These are phyloP conservation scores for Heterobasidion irregulare DNA, from an alignment of 1,284 basidiomycete genomes.

Conservation along the genomic window DNA sequence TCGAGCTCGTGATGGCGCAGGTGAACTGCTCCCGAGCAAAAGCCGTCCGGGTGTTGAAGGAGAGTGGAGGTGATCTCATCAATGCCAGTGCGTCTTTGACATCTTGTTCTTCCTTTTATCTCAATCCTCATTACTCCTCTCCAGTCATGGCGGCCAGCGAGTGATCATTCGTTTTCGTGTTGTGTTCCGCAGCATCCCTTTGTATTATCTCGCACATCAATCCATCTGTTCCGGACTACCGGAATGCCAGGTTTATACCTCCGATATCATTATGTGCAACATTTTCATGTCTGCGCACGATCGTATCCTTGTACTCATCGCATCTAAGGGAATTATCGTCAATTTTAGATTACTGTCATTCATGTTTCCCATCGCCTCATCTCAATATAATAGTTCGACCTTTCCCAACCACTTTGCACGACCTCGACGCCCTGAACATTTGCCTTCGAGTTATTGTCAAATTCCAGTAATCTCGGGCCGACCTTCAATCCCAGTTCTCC, in stretches of 20 bases:
- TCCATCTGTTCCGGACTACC: background rate
- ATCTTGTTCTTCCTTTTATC: background rate
- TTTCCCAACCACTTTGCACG: slow-evolving; percentile 76
- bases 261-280: background rate
- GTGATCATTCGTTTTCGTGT: slow-evolving; percentile 26
- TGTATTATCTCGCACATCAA: slow-evolving; percentile 10
- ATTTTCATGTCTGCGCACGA: background rate
- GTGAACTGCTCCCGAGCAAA: slow-evolving; percentile 79
- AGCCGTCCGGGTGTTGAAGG: slow-evolving; percentile 82
- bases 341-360: slow-evolving; percentile 4
- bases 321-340: background rate
- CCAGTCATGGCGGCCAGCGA: slow-evolving; percentile 71
- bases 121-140: slow-evolving; percentile 5
- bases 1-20: slow-evolving; percentile 91
- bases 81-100: slow-evolving; percentile 74
- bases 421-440: slow-evolving; percentile 46
- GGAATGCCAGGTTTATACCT: background rate
- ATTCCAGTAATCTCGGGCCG: slow-evolving; percentile 20
- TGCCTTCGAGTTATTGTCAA: slow-evolving; percentile 4
- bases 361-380: slow-evolving; percentile 47
- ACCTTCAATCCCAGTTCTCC: slow-evolving; percentile 45
- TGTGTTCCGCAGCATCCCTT: slow-evolving; percentile 12
- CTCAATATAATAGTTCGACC: slow-evolving; percentile 78
- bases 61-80: slow-evolving; percentile 87
- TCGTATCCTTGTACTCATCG: background rate